A percentile compares a stretch with the other conserved stretches of the same genome.
Evolutionary conservation across 192 early-diverging fungal species (phyloP).

Genomic region (Chytriomyces confervae): DNA sequence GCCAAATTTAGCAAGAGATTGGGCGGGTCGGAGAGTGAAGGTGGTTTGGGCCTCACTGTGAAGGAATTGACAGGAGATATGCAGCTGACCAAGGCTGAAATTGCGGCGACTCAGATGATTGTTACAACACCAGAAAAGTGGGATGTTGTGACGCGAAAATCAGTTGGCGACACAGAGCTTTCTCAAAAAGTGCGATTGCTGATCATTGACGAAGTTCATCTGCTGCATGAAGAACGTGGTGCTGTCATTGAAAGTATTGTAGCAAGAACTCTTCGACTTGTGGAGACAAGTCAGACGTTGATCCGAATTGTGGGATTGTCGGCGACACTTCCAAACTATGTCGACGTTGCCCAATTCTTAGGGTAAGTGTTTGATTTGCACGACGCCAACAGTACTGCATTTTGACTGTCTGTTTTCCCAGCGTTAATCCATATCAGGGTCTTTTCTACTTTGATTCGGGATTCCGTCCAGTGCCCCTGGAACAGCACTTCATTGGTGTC

Average conservation of each 20-base stretch:
- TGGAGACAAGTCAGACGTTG: slow-evolving; percentile 89
- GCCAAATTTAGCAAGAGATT: slow-evolving; percentile 88
- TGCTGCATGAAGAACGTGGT: slow-evolving; percentile 96
- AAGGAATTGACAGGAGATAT: slow-evolving; percentile 97
- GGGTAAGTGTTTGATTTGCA: slow-evolving; percentile 47
- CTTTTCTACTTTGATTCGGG: slow-evolving; percentile 96
- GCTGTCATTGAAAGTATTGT: slow-evolving; percentile 96
- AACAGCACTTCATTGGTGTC: slow-evolving; percentile 93
- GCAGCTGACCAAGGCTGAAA: slow-evolving; percentile 96
- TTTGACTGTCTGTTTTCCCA: slow-evolving; percentile 32
- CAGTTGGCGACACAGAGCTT: slow-evolving; percentile 91
- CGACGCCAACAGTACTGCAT: not conserved
- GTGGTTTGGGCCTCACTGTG: slow-evolving; percentile 83
- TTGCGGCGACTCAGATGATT: slow-evolving; percentile 93
- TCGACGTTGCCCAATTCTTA: slow-evolving; percentile 92
- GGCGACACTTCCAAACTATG: slow-evolving; percentile 97
- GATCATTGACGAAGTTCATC: slow-evolving; percentile 97
- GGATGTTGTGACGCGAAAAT: slow-evolving; percentile 99
- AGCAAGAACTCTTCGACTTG: slow-evolving; percentile 89
- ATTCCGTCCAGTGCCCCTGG: slow-evolving; percentile 93
- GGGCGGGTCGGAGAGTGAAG: slow-evolving; percentile 46
- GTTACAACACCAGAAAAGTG: slow-evolving; percentile 99
- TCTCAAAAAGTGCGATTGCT: slow-evolving; percentile 88
- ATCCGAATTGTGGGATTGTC: slow-evolving; percentile 97
- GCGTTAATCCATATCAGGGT: slow-evolving; percentile 90